Percentiles rank a stretch among this genome's conserved stretches.
phyloP scores from a whole-genome alignment of 108 stramenopile species.

The Cyclostephanos invisitatus region DNA sequence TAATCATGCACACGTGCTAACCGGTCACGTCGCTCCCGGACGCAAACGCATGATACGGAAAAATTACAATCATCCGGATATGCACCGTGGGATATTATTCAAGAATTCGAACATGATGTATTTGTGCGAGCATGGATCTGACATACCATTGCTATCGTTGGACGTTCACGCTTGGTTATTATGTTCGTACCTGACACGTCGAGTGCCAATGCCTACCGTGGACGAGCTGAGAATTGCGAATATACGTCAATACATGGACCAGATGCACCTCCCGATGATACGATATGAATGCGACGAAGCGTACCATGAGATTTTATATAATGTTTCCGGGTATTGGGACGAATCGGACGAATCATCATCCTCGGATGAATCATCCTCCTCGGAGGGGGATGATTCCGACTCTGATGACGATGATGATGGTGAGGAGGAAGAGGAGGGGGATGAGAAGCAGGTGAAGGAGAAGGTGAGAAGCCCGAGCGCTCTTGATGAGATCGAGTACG shows the following conservation, averaged over 20 bases:
- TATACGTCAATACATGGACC: neutral
- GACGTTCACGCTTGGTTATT: constrained; percentile 28
- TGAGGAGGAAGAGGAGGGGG: no score
- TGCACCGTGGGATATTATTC: constrained; percentile 20
- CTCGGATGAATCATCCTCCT: neutral
- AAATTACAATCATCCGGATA: constrained; percentile 10
- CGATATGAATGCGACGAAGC: neutral
- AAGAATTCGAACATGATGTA: constrained; percentile 26
- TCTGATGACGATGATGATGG: neutral
- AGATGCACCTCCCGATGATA: neutral
- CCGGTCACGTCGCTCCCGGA: neutral
- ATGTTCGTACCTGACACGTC: neutral
- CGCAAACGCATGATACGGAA: neutral
- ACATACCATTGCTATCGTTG: constrained; percentile 18
- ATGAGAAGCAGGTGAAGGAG: no score
- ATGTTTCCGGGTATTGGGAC: neutral
- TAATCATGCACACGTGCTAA: neutral
- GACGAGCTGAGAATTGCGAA: neutral
- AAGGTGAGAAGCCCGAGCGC: neutral
- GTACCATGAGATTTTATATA: neutral
- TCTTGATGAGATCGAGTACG: neutral
- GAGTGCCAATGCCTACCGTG: neutral
- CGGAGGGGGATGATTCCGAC: neutral
- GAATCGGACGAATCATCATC: neutral
- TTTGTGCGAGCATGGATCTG: constrained; percentile 1